Conservation (phyloP, 1,139 yeast species). For the Kazachstania sp. region DNA sequence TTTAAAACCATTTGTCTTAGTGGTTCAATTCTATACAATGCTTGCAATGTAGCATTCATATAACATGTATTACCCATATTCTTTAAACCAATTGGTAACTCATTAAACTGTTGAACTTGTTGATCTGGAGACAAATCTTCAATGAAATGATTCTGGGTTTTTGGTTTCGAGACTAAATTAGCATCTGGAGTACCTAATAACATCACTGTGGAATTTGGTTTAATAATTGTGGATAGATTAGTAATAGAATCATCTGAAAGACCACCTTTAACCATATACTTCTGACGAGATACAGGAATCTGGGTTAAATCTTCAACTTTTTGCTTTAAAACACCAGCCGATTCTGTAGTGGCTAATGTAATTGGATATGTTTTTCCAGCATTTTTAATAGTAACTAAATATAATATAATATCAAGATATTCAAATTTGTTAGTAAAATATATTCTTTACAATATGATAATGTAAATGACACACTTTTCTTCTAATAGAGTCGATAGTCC, state of each 20-base stretch:
- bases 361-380: conserved; percentile 77
- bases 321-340: conserved; percentile 62
- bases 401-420: too few relatives aligned
- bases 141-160: conserved; percentile 47
- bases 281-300: conserved; percentile 82
- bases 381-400: conserved; percentile 49
- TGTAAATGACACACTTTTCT: neutral
- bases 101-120: conserved; percentile 34
- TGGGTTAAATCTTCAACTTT: conserved; percentile 67
- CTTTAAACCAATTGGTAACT: conserved; percentile 70
- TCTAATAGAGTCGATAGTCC: neutral
- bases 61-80: conserved; percentile 95
- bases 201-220: conserved; percentile 66
- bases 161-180: conserved; percentile 53
- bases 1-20: conserved; percentile 25
- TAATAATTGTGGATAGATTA: conserved; percentile 34
- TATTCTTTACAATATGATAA: neutral
- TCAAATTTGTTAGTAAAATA: conserved; percentile 3
- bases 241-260: conserved; percentile 58
- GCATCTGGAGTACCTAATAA: conserved; percentile 85
- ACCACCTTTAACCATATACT: conserved; percentile 82
- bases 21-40: conserved; percentile 50
- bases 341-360: conserved; percentile 45
- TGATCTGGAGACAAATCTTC: conserved; percentile 53
- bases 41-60: conserved; percentile 81